These are phyloP conservation scores for Gentiana macrophylla DNA, from an alignment of 257 asterid genomes.

Conservation along the genomic window DNA sequence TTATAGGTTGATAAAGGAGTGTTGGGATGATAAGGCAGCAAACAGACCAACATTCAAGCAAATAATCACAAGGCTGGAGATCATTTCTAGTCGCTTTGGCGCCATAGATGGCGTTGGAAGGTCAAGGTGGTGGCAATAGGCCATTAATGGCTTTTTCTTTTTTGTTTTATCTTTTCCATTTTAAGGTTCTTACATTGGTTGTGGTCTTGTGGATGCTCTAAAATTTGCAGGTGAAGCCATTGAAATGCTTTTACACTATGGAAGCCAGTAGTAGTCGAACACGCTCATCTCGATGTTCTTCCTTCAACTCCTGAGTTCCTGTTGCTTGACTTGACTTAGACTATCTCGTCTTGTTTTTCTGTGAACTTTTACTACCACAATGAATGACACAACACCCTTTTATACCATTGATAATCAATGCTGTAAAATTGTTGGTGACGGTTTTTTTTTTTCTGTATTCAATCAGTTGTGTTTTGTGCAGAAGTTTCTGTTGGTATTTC, in stretches of 20 bases:
- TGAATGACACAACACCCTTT: neutral
- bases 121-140: slow-evolving; percentile 5
- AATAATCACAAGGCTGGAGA: slow-evolving; percentile 69
- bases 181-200: neutral
- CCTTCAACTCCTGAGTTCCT: slow-evolving; percentile 20
- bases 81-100: slow-evolving; percentile 54
- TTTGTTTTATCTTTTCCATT: neutral
- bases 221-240: slow-evolving; percentile 57
- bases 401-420: neutral
- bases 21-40: slow-evolving; percentile 72
- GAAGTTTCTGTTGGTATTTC: neutral
- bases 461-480: neutral
- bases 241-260: slow-evolving; percentile 58
- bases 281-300: slow-evolving; percentile 28
- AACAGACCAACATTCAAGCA: slow-evolving; percentile 75
- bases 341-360: neutral
- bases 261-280: slow-evolving; percentile 40
- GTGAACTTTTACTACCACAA: neutral
- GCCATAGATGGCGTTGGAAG: slow-evolving; percentile 83
- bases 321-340: slow-evolving; percentile 4
- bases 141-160: neutral
- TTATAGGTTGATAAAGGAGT: slow-evolving; percentile 78
- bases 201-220: neutral
- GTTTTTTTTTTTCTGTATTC: neutral
- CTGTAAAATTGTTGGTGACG: neutral